These are phyloP conservation scores for Solanum habrochaites DNA, from an alignment of 257 asterid species.

Conservation along the genomic window DNA sequence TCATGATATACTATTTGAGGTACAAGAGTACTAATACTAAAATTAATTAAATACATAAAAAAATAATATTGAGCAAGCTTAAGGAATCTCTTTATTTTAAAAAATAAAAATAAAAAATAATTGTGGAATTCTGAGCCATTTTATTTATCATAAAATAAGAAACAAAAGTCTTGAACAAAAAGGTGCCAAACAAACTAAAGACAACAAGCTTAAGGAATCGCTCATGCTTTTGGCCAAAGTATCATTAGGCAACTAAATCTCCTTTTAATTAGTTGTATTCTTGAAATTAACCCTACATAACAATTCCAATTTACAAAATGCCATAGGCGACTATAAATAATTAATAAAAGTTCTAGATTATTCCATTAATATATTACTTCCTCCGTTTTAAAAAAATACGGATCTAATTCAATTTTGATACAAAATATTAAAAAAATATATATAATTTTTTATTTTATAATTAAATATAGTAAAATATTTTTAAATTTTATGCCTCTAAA, in stretches of 20 bases:
- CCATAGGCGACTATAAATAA: background rate
- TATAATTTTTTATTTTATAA: rapidly evolving
- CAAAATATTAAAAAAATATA: too few relatives aligned
- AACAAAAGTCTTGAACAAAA: background rate
- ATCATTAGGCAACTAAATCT: background rate
- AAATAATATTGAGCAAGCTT: background rate
- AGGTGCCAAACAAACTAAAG: background rate
- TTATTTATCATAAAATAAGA: background rate
- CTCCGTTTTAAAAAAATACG: too few relatives aligned
- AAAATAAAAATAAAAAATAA: too few relatives aligned
- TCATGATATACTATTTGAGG: background rate
- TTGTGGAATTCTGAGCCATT: background rate
- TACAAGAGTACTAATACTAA: background rate
- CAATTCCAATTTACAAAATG: background rate
- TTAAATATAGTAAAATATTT: too few relatives aligned
- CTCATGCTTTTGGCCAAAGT: background rate
- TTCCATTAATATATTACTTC: background rate
- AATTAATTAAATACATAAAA: background rate
- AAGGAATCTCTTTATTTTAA: background rate
- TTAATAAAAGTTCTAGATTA: background rate
- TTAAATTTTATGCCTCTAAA: too few relatives aligned
- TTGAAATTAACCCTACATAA: background rate
- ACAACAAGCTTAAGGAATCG: background rate
- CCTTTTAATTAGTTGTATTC: background rate
- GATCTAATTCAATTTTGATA: too few relatives aligned